Conservation (phyloP, 129 eudicot genomes). For the Calendula officinalis region DNA sequence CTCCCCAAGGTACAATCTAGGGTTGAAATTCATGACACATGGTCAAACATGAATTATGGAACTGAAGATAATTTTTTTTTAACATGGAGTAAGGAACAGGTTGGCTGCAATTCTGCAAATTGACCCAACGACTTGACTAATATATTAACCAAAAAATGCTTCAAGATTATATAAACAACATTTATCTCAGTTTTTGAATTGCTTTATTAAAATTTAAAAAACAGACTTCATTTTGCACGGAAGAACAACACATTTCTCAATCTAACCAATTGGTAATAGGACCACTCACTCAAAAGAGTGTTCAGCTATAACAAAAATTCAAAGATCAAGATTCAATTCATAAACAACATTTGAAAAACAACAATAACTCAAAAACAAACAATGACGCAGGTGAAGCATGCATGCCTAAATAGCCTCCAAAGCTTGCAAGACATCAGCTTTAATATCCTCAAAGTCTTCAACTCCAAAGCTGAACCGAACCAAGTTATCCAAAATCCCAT, state of each 20-base stretch:
- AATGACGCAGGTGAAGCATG: slow-evolving; percentile 34
- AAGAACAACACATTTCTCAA: background rate
- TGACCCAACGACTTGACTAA: too few relatives aligned
- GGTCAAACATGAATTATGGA: too few relatives aligned
- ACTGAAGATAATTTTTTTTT: too few relatives aligned
- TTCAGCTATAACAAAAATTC: slow-evolving; percentile 11
- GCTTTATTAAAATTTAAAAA: slow-evolving; percentile 9
- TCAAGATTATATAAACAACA: too few relatives aligned
- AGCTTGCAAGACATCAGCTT: slow-evolving; percentile 78
- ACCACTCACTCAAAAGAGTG: slow-evolving; percentile 9
- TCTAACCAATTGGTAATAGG: slow-evolving; percentile 2
- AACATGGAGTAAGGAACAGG: too few relatives aligned
- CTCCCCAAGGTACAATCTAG: too few relatives aligned
- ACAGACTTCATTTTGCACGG: slow-evolving; percentile 9
- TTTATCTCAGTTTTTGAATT: slow-evolving; percentile 1
- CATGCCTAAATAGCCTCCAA: slow-evolving; percentile 62
- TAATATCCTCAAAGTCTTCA: slow-evolving; percentile 76
- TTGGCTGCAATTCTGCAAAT: too few relatives aligned
- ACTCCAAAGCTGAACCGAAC: slow-evolving; percentile 91
- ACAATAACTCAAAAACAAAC: slow-evolving; percentile 1
- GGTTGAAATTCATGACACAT: too few relatives aligned
- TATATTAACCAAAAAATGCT: too few relatives aligned
- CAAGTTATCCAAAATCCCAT: slow-evolving; percentile 79
- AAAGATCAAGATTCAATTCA: background rate
- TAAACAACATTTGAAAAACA: slow-evolving; percentile 4